Percentiles rank a stretch among this genome's conserved stretches.
These are phyloP conservation scores for Sherardia arvensis DNA, from an alignment of 257 asterid genomes.

Conservation along the genomic window DNA sequence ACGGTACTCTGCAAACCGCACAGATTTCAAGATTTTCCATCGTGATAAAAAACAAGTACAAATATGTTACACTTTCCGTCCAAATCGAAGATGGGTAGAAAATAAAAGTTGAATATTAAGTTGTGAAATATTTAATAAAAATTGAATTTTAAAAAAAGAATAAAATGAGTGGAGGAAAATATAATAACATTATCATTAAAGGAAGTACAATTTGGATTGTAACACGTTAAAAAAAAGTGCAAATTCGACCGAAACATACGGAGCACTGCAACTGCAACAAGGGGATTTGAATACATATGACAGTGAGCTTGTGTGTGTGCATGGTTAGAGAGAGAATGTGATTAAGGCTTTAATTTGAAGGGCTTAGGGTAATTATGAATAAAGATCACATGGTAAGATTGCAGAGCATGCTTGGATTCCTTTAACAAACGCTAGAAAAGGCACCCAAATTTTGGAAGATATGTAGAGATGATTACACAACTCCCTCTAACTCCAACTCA, in stretches of 20 bases:
- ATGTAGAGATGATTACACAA: neutral
- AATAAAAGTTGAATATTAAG: too few species aligned
- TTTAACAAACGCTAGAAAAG: conserved; percentile 6
- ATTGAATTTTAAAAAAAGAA: too few species aligned
- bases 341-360: neutral
- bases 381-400: conserved; percentile 15
- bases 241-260: too few species aligned
- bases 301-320: neutral
- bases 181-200: too few species aligned
- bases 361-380: conserved; percentile 16
- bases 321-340: neutral
- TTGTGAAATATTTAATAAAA: too few species aligned
- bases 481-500: conserved; percentile 6
- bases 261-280: too few species aligned
- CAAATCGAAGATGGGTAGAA: too few species aligned
- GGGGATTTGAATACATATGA: neutral
- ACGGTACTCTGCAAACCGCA: conserved; percentile 7
- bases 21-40: conserved; percentile 14
- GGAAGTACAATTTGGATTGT: too few species aligned
- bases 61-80: conserved; percentile 15
- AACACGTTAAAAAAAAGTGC: too few species aligned
- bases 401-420: conserved; percentile 24
- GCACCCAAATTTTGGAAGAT: neutral
- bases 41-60: conserved; percentile 5
- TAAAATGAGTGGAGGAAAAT: too few species aligned